Evolutionary conservation across 2,329 filamentous ascomycete species (phyloP).

Genomic region (Escovopsis weberi): DNA sequence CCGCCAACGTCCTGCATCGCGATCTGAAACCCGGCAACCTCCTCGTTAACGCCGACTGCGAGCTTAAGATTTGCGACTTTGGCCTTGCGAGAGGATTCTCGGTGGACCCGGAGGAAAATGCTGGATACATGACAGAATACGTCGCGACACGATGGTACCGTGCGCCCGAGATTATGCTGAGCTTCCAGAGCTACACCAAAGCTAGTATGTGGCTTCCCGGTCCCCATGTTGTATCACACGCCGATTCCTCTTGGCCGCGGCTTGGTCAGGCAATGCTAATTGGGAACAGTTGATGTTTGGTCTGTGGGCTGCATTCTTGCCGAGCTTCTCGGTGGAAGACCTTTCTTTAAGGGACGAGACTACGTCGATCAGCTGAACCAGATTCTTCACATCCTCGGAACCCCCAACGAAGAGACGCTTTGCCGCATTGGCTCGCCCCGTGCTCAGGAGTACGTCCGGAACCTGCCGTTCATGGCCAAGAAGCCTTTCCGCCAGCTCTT

Average conservation of each 20-base stretch:
- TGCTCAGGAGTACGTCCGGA: conserved; percentile 95
- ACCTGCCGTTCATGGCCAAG: conserved; percentile 90
- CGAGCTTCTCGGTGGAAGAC: conserved; percentile 85
- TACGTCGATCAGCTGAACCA: conserved; percentile 99
- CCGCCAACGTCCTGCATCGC: conserved; percentile 90
- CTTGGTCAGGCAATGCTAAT: conserved; percentile 5
- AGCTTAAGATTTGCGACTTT: conserved; percentile 98
- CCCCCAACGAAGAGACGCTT: conserved; percentile 88
- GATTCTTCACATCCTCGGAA: conserved; percentile 94
- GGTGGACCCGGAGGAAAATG: conserved; percentile 93
- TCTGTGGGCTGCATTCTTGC: conserved; percentile 96
- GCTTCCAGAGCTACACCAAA: conserved; percentile 99
- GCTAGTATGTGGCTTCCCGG: conserved; percentile 87
- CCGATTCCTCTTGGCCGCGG: no score
- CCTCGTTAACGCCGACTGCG: conserved; percentile 96
- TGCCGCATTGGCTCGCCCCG: conserved; percentile 87
- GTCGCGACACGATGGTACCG: conserved; percentile 92
- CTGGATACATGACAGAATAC: conserved; percentile 99
- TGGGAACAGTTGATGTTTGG: conserved; percentile 85
- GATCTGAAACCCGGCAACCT: conserved; percentile 96
- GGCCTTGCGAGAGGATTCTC: conserved; percentile 93
- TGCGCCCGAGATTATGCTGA: conserved; percentile 97
- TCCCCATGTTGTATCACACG: no score
- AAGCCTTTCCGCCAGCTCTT: conserved; percentile 79
- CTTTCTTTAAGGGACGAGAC: conserved; percentile 98